A percentile compares a stretch with the other conserved stretches of the same genome.
phyloP scores from a whole-genome alignment of 371 early-diverging fungal species.

The Nosema muscidifuracis region DNA sequence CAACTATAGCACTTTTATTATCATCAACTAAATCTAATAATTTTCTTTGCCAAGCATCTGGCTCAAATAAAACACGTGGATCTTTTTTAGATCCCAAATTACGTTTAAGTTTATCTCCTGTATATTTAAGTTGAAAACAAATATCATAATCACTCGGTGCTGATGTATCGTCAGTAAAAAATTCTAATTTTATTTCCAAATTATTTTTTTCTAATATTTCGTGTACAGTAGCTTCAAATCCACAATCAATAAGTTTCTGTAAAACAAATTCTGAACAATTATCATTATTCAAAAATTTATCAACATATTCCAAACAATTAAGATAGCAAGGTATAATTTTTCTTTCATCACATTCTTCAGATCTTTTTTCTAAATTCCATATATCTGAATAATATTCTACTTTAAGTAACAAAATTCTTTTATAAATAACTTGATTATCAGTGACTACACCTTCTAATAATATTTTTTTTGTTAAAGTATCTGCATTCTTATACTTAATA shows the following conservation, averaged over 20 bases:
- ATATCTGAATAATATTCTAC: constrained; percentile 61
- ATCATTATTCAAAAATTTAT: constrained; percentile 24
- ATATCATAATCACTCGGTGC: constrained; percentile 62
- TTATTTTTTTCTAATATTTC: constrained; percentile 55
- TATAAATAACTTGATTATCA: constrained; percentile 46
- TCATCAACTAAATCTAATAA: constrained; percentile 65
- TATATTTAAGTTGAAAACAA: constrained; percentile 61
- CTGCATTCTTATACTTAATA: constrained; percentile 48
- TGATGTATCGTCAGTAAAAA: constrained; percentile 22
- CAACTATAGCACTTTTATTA: constrained; percentile 63
- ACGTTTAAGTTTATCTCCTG: constrained; percentile 62
- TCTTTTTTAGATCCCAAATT: constrained; percentile 60
- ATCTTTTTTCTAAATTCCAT: constrained; percentile 60
- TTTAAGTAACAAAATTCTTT: constrained; percentile 55
- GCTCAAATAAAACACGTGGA: constrained; percentile 64
- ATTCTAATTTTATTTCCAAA: constrained; percentile 5
- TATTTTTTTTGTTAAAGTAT: constrained; percentile 44
- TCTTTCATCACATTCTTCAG: constrained; percentile 50
- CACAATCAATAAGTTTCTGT: constrained; percentile 51
- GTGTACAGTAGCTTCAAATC: constrained; percentile 58
- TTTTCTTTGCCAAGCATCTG: constrained; percentile 66
- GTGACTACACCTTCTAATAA: constrained; percentile 50
- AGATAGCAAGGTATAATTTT: constrained; percentile 61
- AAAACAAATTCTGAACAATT: constrained; percentile 58
- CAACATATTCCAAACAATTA: constrained; percentile 52